Percentiles rank a stretch among this genome's conserved stretches.
phyloP scores from a whole-genome alignment of 2,329 filamentous ascomycete genomes.

The Ophidiomyces ophidiicola region DNA sequence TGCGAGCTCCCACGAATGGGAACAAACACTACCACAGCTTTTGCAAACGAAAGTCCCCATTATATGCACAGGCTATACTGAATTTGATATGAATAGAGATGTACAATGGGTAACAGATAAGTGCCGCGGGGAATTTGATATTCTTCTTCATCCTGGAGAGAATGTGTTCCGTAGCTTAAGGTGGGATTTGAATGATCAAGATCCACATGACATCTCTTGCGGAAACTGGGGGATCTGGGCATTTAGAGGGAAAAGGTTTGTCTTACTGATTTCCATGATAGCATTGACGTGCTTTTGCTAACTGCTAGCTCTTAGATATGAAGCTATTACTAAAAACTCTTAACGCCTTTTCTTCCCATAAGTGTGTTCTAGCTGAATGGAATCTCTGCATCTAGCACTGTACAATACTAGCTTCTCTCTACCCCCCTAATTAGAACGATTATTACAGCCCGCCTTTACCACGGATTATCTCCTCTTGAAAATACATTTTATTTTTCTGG shows the following conservation, averaged over 20 bases:
- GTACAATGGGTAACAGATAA: constrained; percentile 80
- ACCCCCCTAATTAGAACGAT: no score
- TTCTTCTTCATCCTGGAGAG: constrained; percentile 83
- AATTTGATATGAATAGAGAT: constrained; percentile 87
- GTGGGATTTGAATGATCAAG: constrained; percentile 94
- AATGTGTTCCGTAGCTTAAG: constrained; percentile 85
- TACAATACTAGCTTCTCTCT: no score
- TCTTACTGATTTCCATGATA: constrained; percentile 1
- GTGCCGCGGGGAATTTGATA: constrained; percentile 78
- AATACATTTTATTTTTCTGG: no score
- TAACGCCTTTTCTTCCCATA: constrained; percentile 4
- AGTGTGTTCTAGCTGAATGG: neutral
- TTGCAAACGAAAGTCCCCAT: constrained; percentile 93
- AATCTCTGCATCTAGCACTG: neutral
- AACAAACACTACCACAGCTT: constrained; percentile 74
- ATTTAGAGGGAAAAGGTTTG: constrained; percentile 90
- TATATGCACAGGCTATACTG: constrained; percentile 89
- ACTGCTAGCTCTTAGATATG: constrained; percentile 23
- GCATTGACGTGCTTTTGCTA: neutral
- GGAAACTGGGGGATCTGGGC: constrained; percentile 97
- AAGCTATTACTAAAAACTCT: constrained; percentile 26
- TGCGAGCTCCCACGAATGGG: constrained; percentile 86
- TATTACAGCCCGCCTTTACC: no score
- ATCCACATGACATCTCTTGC: constrained; percentile 85
- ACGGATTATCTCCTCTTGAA: no score